phyloP scores from a whole-genome alignment of 345 rosid genomes.

The Corchorus capsularis region DNA sequence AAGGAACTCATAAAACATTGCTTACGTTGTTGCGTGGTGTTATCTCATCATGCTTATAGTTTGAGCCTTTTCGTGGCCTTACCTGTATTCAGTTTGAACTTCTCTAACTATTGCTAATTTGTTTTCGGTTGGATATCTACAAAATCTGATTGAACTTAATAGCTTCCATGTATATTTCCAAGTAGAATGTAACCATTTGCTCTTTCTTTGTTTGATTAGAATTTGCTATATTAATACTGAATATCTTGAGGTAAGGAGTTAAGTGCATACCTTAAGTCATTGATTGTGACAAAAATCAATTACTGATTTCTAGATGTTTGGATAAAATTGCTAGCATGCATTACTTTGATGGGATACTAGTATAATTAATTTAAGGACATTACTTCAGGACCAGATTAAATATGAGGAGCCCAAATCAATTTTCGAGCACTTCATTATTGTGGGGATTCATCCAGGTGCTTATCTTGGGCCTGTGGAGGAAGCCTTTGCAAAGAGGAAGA shows the following conservation, averaged over 20 bases:
- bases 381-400: conserved; percentile 64
- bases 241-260: not conserved
- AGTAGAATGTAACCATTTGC: not conserved
- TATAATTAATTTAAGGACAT: conserved; percentile 17
- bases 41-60: not conserved
- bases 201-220: not conserved
- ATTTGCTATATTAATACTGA: not conserved
- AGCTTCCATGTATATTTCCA: not conserved
- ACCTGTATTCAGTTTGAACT: not conserved
- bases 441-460: conserved; percentile 84
- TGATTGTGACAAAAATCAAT: not conserved
- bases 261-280: not conserved
- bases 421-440: conserved; percentile 86
- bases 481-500: conserved; percentile 78
- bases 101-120: no score
- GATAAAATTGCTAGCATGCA: not conserved
- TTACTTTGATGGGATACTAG: not conserved
- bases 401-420: conserved; percentile 73
- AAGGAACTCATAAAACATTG: not conserved
- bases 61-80: not conserved
- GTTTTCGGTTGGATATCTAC: not conserved
- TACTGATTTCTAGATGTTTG: not conserved
- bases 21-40: not conserved
- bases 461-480: conserved; percentile 79
- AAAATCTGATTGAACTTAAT: not conserved